Base-by-base conservation (phyloP, 495 filamentous ascomycete species). In the Penicillium canescens region DNA sequence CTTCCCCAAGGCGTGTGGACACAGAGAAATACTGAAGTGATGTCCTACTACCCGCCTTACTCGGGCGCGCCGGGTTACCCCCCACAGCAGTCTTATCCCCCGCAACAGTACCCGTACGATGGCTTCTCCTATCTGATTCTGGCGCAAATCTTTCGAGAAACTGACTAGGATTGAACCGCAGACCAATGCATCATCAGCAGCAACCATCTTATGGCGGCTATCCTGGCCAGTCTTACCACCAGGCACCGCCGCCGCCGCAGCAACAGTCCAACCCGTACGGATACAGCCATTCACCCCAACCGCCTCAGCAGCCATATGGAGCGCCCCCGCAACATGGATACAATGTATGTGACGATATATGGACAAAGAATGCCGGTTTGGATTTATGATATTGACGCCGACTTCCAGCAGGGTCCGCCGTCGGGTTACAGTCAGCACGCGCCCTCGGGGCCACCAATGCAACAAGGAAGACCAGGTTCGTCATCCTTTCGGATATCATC, bases 41-140 rank as follows among this genome's bases (percentile, higher is more conserved):
- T 82, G 79, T 82, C 79, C 50, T 81, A 77, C 55, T 82, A 80
- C 53, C 77, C 76, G 31, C 72, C 76, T 33, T 76, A 77, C 52
- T 66, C 66, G 39, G 76, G 73, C 40, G 58, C 67, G 40, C 74
- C 78, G 56, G 75, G 74, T 37, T 81, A 82, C 58, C 77, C 76
- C 59, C 76, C 78, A 54, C 77, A 66, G 47, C 75, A 79, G 55
- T 40, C 54, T 40, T 65, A 62, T 46, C 61, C 61, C 53, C 64
- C 64, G 55, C 73, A 66, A 39, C 70, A 70, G 41, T 71, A 76
- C 49, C 58, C 67, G 54, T 68, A 71, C 54, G 69, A 67, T 66
- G 70, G 65, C 55, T 55, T 55, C 42, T 40, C 42, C 44, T 57
- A 55, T 36, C 45, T 52, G 46, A 10, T 26, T 38, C 26, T 20